Base-by-base conservation (phyloP, 345 rosid species). In the Populus ilicifolia region DNA sequence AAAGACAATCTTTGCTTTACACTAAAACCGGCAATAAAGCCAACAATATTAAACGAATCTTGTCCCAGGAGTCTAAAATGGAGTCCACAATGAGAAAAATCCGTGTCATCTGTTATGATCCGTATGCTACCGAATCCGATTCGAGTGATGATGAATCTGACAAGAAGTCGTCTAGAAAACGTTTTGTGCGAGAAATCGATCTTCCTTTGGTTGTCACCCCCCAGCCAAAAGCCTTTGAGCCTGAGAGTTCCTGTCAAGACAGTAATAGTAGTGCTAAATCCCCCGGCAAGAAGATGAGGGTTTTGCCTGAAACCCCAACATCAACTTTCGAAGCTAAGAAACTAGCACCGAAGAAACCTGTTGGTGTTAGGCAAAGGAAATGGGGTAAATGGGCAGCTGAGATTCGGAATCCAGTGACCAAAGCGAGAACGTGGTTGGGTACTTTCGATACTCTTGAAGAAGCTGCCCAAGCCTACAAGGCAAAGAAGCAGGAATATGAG, bases 351-450 rank as follows among this genome's bases (percentile, higher is more conserved):
- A 80, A 64, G 35, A 87, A 70, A 13, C 90, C 88, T 2, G 81
- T 79, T 79, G 99, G 99, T 41, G 92, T 93, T 66, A 83, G 99
- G 79, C 95, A 80, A 72, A 83, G 99, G 65, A 89, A 87, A 74
- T 96, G 98, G 92, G 99, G 99, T 0, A 96, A 85, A 75, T 93
- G 93, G 94, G 93, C 95, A n/a, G 98, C 99, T 48, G 97, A 92
- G 83, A 91, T 93, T 65, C 73, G 85, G 6, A 86, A 93, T 76
- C 99, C 99, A 4, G 20, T 87, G 25, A 85, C 85, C 54, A 88
- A 77, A 59, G 80, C 80, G 56, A 89, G 92, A 76, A 78, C 77
- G 48, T 96, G 99, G 98, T 83, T 96, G 82, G 98, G 98, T 63
- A 93, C 98, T 50, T 96, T 70, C 72, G 69, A 76, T 17, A 91